Percentiles rank a stretch among this genome's conserved stretches.
Conservation (phyloP, 1,284 basidiomycete species). For the Ceratobasidium sp. region DNA sequence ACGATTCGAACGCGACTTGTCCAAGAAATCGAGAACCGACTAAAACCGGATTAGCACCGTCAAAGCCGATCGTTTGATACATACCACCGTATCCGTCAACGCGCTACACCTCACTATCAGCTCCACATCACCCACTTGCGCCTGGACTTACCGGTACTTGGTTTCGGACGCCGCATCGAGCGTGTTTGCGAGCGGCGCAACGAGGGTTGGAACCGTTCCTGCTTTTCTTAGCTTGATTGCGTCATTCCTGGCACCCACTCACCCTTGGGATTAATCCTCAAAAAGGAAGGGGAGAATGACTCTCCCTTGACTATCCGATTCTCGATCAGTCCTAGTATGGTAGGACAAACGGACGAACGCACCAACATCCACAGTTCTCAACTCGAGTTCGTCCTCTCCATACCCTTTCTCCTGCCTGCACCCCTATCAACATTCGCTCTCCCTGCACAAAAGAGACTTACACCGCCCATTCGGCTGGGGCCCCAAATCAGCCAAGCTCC, state of each 20-base stretch:
- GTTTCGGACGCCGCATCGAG: slow-evolving; percentile 73
- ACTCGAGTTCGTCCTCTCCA: slow-evolving; percentile 68
- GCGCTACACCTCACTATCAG: slow-evolving; percentile 55
- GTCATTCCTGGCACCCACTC: too few species aligned
- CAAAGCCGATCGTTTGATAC: slow-evolving; percentile 42
- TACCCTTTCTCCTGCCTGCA: slow-evolving; percentile 75
- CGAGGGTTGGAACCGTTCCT: slow-evolving; percentile 85
- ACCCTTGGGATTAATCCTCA: slow-evolving; percentile 82
- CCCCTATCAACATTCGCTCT: background rate
- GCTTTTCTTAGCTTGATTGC: too few species aligned
- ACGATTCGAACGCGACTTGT: slow-evolving; percentile 69
- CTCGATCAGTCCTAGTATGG: background rate
- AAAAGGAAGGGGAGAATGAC: slow-evolving; percentile 67
- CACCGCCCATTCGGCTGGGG: slow-evolving; percentile 38
- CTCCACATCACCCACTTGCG: background rate
- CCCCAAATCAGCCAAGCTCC: slow-evolving; percentile 55
- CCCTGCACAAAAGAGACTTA: background rate
- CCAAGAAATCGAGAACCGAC: slow-evolving; percentile 81
- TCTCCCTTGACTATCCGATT: slow-evolving; percentile 64
- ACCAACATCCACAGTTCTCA: slow-evolving; percentile 68
- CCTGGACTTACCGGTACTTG: slow-evolving; percentile 58
- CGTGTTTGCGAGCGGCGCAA: slow-evolving; percentile 80
- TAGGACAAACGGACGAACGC: slow-evolving; percentile 41
- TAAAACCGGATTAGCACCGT: slow-evolving; percentile 46
- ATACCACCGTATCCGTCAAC: slow-evolving; percentile 74